Base-by-base conservation (phyloP, 2,329 filamentous ascomycete species). In the Trichoderma atrobrunneum region DNA sequence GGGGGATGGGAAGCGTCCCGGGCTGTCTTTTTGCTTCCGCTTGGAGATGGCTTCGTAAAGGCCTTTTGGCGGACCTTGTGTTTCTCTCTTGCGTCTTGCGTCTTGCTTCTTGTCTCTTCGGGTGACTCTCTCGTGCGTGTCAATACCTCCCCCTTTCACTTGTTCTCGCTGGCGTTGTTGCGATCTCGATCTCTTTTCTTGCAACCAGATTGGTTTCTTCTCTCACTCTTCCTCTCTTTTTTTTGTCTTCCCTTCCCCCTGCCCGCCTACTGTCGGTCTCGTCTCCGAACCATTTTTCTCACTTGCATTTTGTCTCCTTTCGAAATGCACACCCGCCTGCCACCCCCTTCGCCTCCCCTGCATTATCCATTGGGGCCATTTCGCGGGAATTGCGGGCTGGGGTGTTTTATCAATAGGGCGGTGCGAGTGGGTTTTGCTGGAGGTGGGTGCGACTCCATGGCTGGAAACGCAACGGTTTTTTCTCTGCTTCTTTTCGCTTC, bases 321-420 rank as follows among this genome's bases (percentile, higher is more conserved):
- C 57, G 32, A 61, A 54, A n/a, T 57, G 60, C 68, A 70, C 68
- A 48, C 60, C 68, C 68, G 63, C 60, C 18, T 51, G 57, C 57
- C 66, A 70, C 68, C 59, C 68, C 43, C 43, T 30, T 54, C 32
- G n/a, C 54, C 57, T 30, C 64, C 63, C 63, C 26, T 72, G 70
- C 70, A 72, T 63, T 68, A 51, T 64, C 56, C 64, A 72, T 68
- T 72, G 63, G 70, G 63, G 70, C 54, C 61, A 60, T 59, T 60
- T 67, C 70, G 70, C 70, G 70, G 70, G 70, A 72, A 72, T 72
- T 68, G 63, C 70, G 70, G 70, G 70, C 70, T 72, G 70, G 70
- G 63, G 63, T 67, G 63, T 59, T 64, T 70, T 63, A 70, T 62
- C 60, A 70, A 57, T 56, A 63, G 48, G 43, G 48, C 59, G 68